Conservation (phyloP, 768 basidiomycete genomes). For the Kwoniella heveanensis region DNA sequence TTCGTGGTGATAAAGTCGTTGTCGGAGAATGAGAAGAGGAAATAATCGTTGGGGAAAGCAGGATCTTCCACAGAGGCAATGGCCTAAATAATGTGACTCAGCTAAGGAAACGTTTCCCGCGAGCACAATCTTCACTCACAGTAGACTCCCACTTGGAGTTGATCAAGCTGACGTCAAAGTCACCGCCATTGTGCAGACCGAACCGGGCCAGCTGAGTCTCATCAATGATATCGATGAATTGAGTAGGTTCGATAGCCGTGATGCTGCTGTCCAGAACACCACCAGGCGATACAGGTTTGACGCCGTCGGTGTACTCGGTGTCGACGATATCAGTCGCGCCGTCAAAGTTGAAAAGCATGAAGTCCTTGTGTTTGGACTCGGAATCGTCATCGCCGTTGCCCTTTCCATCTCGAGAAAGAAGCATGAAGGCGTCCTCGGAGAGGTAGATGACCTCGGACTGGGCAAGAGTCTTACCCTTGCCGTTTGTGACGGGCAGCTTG, state of each 20-base stretch:
- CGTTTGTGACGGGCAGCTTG: conserved; percentile 58
- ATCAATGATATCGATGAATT: conserved; percentile 65
- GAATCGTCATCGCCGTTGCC: conserved; percentile 65
- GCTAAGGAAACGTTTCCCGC: no score
- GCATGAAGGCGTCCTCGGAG: conserved; percentile 63
- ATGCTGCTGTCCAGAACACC: conserved; percentile 61
- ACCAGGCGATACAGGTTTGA: conserved; percentile 61
- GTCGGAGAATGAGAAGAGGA: conserved; percentile 68
- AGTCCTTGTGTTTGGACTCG: conserved; percentile 61
- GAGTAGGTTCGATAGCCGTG: conserved; percentile 62
- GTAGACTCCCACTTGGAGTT: conserved; percentile 71
- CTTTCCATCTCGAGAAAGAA: conserved; percentile 62
- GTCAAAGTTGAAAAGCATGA: conserved; percentile 65
- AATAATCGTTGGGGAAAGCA: conserved; percentile 66
- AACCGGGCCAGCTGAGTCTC: conserved; percentile 64
- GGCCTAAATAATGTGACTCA: conserved; percentile 38
- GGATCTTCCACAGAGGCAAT: conserved; percentile 63
- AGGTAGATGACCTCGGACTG: conserved; percentile 67
- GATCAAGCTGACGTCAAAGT: conserved; percentile 62
- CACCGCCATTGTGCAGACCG: conserved; percentile 61
- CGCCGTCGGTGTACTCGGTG: conserved; percentile 63
- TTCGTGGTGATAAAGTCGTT: conserved; percentile 67
- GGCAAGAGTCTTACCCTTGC: conserved; percentile 60
- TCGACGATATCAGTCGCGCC: conserved; percentile 67
- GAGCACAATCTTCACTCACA: conserved; percentile 32